Base-by-base conservation (phyloP, 805 yeast genomes). In the Metahyphopichia silvanorum region DNA sequence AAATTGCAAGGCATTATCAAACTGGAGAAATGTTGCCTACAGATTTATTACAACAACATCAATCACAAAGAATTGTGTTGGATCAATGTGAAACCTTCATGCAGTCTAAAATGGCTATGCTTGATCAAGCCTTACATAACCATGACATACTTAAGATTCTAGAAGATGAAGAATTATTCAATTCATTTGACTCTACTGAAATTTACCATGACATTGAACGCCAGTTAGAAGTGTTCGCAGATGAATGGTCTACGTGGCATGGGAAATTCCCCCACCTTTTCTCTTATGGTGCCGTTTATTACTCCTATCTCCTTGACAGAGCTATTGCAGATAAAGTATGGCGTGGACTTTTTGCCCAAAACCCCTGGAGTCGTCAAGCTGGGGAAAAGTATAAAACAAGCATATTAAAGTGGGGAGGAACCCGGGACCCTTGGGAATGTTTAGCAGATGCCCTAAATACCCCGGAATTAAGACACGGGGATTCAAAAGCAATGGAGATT, bases 211-310 rank as follows among this genome's bases (percentile, higher is more conserved):
- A 69, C 6, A 51, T 86, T 17, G 96, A 86, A 51, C 47, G 56
- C 4, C 57, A 74, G 16, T 51, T 81, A 33, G 63, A 74, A 25
- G 76, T 87, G 2, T 79, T 85, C 48, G 76, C 82, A 2, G 91
- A 86, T 44, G 59, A 68, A 13, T 64, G 74, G 42, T 80, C 95
- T 2, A 81, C 80, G 16, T 89, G 97, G 96, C 94, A 86, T 36
- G 97, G 95, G 1, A 86, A 82, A 51, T 89, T 93, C 59, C 95
- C 96, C 1, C 98, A 93, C 52, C 62, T 93, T 25, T 85, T 83
- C 45, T 87, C 96, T 0, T 93, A 93, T 51, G 98, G 98, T 1
- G 86, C 97, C 0, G 85, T 89, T 1, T 93, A 93, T 53, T 93
- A 93, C 60, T 84, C 96, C 19, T 93, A 93, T 53, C 58, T 93